Evolutionary conservation across 2,329 filamentous ascomycete species (phyloP).

Genomic region (Ophiostoma quercus): DNA sequence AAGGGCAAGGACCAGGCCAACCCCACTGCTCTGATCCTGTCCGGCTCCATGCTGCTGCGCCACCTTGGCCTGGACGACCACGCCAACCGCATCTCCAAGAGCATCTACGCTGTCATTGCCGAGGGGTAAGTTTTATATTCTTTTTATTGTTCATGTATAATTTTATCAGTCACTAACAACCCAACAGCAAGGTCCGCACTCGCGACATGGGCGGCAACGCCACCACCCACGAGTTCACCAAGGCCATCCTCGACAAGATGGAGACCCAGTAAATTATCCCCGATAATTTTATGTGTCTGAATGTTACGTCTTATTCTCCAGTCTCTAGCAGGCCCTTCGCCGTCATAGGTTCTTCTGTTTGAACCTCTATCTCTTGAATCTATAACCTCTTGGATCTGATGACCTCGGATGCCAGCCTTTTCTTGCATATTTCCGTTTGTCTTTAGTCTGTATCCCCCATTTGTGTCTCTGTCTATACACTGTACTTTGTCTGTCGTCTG

Average conservation of each 20-base stretch:
- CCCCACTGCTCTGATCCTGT: constrained; percentile 91
- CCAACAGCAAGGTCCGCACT: constrained; percentile 71
- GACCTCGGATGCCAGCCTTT: background rate
- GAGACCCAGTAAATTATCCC: constrained; percentile 55
- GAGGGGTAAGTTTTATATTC: constrained; percentile 65
- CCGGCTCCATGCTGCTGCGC: constrained; percentile 92
- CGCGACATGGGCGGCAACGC: constrained; percentile 91
- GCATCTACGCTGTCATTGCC: constrained; percentile 70
- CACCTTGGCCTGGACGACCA: constrained; percentile 97
- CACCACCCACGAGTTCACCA: constrained; percentile 91
- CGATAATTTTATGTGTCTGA: background rate
- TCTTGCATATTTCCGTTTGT: constrained; percentile 9
- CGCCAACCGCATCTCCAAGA: constrained; percentile 95
- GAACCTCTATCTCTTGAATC: background rate
- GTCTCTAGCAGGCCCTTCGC: background rate
- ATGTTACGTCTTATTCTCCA: background rate
- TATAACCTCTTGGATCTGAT: constrained; percentile 1
- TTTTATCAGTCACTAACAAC: constrained; percentile 38
- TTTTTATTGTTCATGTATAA: background rate
- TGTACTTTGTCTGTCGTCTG: background rate
- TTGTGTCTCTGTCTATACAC: constrained; percentile 7
- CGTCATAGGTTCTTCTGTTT: background rate
- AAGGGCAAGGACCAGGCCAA: constrained; percentile 99
- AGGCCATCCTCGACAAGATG: constrained; percentile 92
- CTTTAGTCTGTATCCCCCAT: background rate